Conservation (phyloP, 2,329 filamentous ascomycete species). For the Aspergillus glaucus region DNA sequence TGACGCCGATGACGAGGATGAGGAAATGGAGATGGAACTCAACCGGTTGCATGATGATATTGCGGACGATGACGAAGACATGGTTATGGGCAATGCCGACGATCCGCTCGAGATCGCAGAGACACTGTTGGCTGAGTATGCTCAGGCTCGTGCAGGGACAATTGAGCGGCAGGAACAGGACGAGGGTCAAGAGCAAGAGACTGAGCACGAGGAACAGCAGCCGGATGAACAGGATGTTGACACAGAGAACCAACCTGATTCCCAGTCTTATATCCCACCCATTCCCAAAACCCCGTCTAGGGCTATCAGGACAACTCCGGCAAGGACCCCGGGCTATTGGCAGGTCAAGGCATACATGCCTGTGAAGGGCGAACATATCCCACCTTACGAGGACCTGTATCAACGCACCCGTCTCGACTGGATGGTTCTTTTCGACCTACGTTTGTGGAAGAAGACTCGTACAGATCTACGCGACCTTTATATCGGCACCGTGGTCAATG, state of each 20-base stretch:
- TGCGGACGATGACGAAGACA: slow-evolving; percentile 23
- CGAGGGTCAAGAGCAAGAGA: slow-evolving; percentile 22
- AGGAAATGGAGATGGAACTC: slow-evolving; percentile 25
- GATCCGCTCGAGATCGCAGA: slow-evolving; percentile 69
- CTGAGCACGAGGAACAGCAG: slow-evolving; percentile 11
- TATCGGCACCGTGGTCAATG: slow-evolving; percentile 90
- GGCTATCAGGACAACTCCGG: slow-evolving; percentile 35
- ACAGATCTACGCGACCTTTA: slow-evolving; percentile 88
- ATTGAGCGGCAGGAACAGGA: slow-evolving; percentile 6
- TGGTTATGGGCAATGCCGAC: slow-evolving; percentile 51
- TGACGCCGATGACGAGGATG: slow-evolving; percentile 43
- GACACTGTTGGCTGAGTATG: slow-evolving; percentile 59
- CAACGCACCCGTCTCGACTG: slow-evolving; percentile 86
- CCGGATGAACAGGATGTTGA: slow-evolving; percentile 9
- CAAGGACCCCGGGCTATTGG: slow-evolving; percentile 69
- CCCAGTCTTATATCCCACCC: slow-evolving; percentile 40
- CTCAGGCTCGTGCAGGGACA: not conserved
- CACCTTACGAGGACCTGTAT: slow-evolving; percentile 78
- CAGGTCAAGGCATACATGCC: slow-evolving; percentile 70
- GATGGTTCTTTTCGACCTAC: slow-evolving; percentile 86
- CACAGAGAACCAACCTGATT: slow-evolving; percentile 11
- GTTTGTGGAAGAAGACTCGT: slow-evolving; percentile 93
- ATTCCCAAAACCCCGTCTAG: slow-evolving; percentile 75
- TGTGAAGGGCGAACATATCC: slow-evolving; percentile 55
- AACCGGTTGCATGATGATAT: slow-evolving; percentile 13